Evolutionary conservation across 139 green algal genomes (phyloP), one percentile per base, ranked within the genome.

Genomic region (Chlamydomonas asymmetrica): DNA sequence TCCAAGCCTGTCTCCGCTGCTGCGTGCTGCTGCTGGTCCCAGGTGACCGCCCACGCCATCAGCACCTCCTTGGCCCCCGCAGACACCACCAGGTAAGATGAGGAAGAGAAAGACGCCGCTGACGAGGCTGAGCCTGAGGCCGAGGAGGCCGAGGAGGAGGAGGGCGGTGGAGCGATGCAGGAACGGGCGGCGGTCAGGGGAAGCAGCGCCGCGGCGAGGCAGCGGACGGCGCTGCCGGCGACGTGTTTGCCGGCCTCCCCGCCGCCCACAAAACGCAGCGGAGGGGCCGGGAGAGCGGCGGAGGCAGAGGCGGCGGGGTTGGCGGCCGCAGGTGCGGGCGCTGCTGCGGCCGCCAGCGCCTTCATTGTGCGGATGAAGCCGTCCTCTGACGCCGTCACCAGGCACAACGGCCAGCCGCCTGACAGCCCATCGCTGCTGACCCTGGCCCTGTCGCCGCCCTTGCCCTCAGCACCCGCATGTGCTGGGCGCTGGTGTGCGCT

Each of bases 1-100:
- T 29, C 34, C 3, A 18, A 34, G 10, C 29, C 32, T 5, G 45
- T 16, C 61, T 49, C 31, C 29, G n/a, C 27, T 38, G 8, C 20
- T 37, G 4, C 31, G 31, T 64, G 29, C 31, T 64, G 57, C 57
- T 41, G 35, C 35, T 1, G 39, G 18, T 65, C 20, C 27, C 64
- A 16, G 38, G 37, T 27, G 13, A 76, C 54, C 56, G 60, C 56
- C 70, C 70, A 76, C 6, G 70, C 70, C 70, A 76, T 76, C 6
- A 76, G 57, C 34, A 76, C 70, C 57, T 76, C 70, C 70, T 76
- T 76, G 5, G 32, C 70, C 23, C 70, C 70, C 40, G 56, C 70
- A 10, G 70, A 76, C 4, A 76, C 20, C 35, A 76, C 70, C n/a
- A 76, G 40, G 41, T 76, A 68, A n/a, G n/a, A n/a, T n/a, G n/a